Evolutionary conservation across 768 basidiomycete genomes (phyloP), one percentile per base, ranked within the genome.

Genomic region (Kwoniella pini): DNA sequence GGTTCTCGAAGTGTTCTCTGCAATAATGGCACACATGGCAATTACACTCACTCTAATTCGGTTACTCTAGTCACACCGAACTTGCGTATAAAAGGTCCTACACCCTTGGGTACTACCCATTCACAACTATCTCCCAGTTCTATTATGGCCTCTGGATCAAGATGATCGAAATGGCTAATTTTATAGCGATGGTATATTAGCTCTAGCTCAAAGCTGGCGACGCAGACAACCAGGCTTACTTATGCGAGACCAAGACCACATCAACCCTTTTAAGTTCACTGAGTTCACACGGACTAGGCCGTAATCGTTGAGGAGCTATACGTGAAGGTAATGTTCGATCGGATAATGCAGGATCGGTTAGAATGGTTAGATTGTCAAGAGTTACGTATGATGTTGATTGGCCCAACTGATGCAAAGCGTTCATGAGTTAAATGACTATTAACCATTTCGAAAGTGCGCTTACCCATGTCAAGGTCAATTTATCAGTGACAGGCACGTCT

Each of bases 361-460:
- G 64, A 30, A 79, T 72, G 22, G 67, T 58, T 2, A 77, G 65
- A 15, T 72, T 70, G 24, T 69, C 69, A 48, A 79, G 65, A 26
- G 78, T 78, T 13, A 78, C 74, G 55, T 73, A 75, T 2, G 68
- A 65, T 0, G 79, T 79, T 0, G 77, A 78, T 59, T 79, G 79
- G 11, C 79, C 79, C 45, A 79, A 71, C 78, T 77, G 21, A 40
- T 42, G 13, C 44, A 17, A 10, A 30, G 26, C 33, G 17, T 17
- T 46, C 45, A 44, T 52, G 51, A 59, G 19, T 52, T 43, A 38
- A 2, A 2, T 36, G 17, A 24, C 52, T n/a, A 40, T 7, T 12
- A 19, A 33, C 19, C 24, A 4, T 52, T 31, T 1, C 28, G 19
- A 11, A 28, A 54, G 43, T n/a, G 46, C 19, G 62, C 65, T 54